Evolutionary conservation across 1,284 basidiomycete genomes (phyloP), one percentile per base, ranked within the genome.

Genomic region (Apiotrichum gamsii): DNA sequence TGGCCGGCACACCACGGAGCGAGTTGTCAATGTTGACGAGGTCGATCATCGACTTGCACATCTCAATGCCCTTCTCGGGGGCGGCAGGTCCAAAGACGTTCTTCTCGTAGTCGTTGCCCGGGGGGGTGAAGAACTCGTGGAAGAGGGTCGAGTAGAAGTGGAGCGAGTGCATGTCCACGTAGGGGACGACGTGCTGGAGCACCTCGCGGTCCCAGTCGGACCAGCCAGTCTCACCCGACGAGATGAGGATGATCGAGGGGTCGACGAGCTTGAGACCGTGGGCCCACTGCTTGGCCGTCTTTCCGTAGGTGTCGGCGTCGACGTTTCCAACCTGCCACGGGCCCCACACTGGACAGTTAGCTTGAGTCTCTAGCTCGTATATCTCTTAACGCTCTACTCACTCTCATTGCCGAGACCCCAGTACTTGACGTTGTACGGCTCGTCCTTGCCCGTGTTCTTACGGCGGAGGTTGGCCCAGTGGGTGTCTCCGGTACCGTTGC

Each of bases 321-420:
- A 81, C 75, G 56, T 82, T 79, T 19, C 81, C 80, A 13, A 82
- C 80, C 72, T 83, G 80, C 82, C 81, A 83, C 6, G 79, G 76
- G 9, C 81, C 81, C 75, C 78, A 80, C 51, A 81, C 75, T 65
- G 62, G 36, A 55, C 3, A 6, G 57, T 28, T 13, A 39, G 51
- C 43, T 37, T 4, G 1, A n/a, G 11, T n/a, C 6, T 14, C 3
- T 28, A 5, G 21, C 3, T 8, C 3, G 20, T 10, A 13, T 14
- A 24, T 13, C 14, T 11, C n/a, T n/a, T n/a, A n/a, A n/a, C 11
- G 24, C 16, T 15, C 13, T 3, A 56, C 60, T 53, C 39, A 64
- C 69, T 68, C 61, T 75, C 71, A 48, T 75, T 76, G 15, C 73
- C 73, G 13, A 76, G 59, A 10, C 72, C 74, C 72, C 73, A 74